phyloP scores from a whole-genome alignment of 805 yeast genomes.

The Candida koratica region DNA sequence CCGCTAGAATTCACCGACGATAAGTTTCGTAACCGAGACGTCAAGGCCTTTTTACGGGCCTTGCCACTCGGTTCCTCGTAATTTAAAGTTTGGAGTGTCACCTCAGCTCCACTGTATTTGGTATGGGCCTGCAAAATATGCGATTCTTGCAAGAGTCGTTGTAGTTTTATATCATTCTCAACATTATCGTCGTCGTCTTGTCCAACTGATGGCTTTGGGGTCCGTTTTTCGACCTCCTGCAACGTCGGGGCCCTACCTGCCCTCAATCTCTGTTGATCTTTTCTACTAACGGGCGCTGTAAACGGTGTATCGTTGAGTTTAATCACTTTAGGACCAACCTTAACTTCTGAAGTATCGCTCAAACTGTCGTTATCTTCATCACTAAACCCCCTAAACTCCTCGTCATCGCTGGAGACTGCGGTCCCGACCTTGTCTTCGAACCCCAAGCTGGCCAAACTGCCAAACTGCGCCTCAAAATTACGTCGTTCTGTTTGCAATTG shows the following conservation, averaged over 20 bases:
- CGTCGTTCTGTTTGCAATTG: conserved; percentile 51
- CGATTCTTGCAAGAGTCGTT: conserved; percentile 65
- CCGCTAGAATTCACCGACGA: conserved; percentile 44
- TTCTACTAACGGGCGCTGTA: conserved; percentile 30
- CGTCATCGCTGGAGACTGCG: conserved; percentile 17
- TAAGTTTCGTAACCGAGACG: conserved; percentile 49
- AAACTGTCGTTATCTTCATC: conserved; percentile 9
- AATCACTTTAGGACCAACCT: conserved; percentile 44
- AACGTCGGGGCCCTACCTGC: conserved; percentile 61
- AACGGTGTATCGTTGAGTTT: conserved; percentile 38
- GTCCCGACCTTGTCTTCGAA: conserved; percentile 25
- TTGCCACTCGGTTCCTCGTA: conserved; percentile 64
- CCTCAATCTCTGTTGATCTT: conserved; percentile 49
- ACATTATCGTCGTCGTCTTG: conserved; percentile 49
- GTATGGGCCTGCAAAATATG: conserved; percentile 51
- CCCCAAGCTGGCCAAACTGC: conserved; percentile 49
- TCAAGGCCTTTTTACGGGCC: conserved; percentile 61
- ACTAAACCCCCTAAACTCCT: conserved; percentile 13
- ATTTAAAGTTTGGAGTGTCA: conserved; percentile 60
- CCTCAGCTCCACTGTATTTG: conserved; percentile 60
- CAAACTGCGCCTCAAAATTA: conserved; percentile 64
- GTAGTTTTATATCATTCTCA: conserved; percentile 69
- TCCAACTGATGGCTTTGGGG: conserved; percentile 32
- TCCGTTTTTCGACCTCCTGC: conserved; percentile 27
- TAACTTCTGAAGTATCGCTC: conserved; percentile 11